Evolutionary conservation across 2,329 filamentous ascomycete species (phyloP).

Genomic region (Trichoderma atroviride): DNA sequence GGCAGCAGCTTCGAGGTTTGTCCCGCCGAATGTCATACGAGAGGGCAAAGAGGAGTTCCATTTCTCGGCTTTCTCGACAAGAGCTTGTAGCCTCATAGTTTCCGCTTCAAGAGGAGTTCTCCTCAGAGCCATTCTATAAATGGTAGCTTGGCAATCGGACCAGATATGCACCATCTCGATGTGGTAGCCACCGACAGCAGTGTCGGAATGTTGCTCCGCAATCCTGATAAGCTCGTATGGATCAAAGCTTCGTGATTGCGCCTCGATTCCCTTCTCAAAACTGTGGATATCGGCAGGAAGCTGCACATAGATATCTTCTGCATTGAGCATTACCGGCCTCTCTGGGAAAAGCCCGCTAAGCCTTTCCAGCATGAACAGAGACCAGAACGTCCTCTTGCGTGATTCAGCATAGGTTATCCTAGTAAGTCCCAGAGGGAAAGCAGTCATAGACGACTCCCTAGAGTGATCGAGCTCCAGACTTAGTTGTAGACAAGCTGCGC

Average conservation of each 20-base stretch:
- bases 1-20: slow-evolving; percentile 61
- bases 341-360: slow-evolving; percentile 62
- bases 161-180: slow-evolving; percentile 66
- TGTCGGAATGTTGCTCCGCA: slow-evolving; percentile 43
- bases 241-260: slow-evolving; percentile 63
- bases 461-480: slow-evolving; percentile 62
- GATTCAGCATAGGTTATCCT: slow-evolving; percentile 64
- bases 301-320: slow-evolving; percentile 67
- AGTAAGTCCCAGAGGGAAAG: slow-evolving; percentile 60
- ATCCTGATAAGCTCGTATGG: slow-evolving; percentile 40
- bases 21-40: slow-evolving; percentile 55
- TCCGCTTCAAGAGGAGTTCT: slow-evolving; percentile 36
- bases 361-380: slow-evolving; percentile 69
- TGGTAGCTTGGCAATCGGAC: slow-evolving; percentile 63
- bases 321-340: slow-evolving; percentile 58
- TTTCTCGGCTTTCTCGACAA: slow-evolving; percentile 54
- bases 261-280: slow-evolving; percentile 63
- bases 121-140: slow-evolving; percentile 48
- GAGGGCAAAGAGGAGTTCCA: slow-evolving; percentile 62
- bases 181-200: slow-evolving; percentile 65
- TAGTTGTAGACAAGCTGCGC: slow-evolving; percentile 61
- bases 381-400: slow-evolving; percentile 72
- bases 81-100: slow-evolving; percentile 47
- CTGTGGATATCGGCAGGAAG: slow-evolving; percentile 63
- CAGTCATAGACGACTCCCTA: slow-evolving; percentile 43